A percentile compares a stretch with the other conserved stretches of the same genome.
phyloP scores from a whole-genome alignment of 2,329 filamentous ascomycete species.

The Aspergillus pseudoviridinutans region DNA sequence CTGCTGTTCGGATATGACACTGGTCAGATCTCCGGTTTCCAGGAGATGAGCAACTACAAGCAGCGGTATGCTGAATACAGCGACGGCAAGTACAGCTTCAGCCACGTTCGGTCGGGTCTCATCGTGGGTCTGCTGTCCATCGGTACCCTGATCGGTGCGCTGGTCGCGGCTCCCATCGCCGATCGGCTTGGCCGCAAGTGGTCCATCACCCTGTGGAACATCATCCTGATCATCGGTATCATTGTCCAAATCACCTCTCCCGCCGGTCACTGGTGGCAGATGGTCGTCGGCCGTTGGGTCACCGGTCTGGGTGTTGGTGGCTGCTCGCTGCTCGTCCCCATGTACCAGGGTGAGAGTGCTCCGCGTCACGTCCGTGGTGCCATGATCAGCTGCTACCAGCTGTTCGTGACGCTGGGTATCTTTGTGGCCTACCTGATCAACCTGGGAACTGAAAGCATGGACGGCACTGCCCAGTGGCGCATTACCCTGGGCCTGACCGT shows the following conservation, averaged over 20 bases:
- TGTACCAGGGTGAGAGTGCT: slow-evolving; percentile 45
- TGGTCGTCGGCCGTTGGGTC: slow-evolving; percentile 41
- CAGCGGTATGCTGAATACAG: slow-evolving; percentile 33
- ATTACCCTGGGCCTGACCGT: slow-evolving; percentile 55
- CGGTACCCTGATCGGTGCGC: slow-evolving; percentile 42
- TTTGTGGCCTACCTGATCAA: slow-evolving; percentile 46
- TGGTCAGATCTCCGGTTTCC: slow-evolving; percentile 43
- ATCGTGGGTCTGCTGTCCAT: slow-evolving; percentile 43
- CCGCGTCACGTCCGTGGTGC: slow-evolving; percentile 45
- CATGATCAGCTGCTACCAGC: slow-evolving; percentile 42
- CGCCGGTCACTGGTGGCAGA: slow-evolving; percentile 35
- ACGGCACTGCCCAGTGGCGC: slow-evolving; percentile 43
- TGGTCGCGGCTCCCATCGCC: slow-evolving; percentile 38
- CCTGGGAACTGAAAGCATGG: slow-evolving; percentile 38
- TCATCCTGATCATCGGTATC: slow-evolving; percentile 37
- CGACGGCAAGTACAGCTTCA: slow-evolving; percentile 34
- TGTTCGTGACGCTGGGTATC: slow-evolving; percentile 46
- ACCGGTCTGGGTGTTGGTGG: slow-evolving; percentile 44
- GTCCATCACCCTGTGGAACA: slow-evolving; percentile 38
- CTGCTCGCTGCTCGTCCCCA: slow-evolving; percentile 40
- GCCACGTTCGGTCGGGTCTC: slow-evolving; percentile 39
- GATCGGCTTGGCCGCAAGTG: slow-evolving; percentile 41
- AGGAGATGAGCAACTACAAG: slow-evolving; percentile 41
- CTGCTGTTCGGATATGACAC: slow-evolving; percentile 43
- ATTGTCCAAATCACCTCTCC: slow-evolving; percentile 42